Conservation (phyloP, 2,329 filamentous ascomycete species). For the Achaetomium macrosporum region DNA sequence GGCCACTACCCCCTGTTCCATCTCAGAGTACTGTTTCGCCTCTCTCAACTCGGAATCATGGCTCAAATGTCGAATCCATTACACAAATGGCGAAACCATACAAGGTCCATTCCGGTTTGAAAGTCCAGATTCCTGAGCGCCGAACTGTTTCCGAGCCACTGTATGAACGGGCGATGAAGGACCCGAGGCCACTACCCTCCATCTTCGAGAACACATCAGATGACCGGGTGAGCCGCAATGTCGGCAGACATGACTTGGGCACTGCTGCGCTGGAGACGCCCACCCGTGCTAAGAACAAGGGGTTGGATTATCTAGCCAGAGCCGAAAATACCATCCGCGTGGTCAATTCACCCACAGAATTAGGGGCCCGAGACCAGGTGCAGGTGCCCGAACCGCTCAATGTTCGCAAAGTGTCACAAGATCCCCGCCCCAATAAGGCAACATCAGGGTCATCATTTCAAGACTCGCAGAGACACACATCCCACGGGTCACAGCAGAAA, state of each 20-base stretch:
- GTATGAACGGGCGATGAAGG: constrained; percentile 36
- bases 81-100: constrained; percentile 22
- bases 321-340: constrained; percentile 50
- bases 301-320: constrained; percentile 41
- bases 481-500: constrained; percentile 6
- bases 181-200: constrained; percentile 40
- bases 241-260: constrained; percentile 38
- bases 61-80: constrained; percentile 14
- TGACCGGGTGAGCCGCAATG: constrained; percentile 19
- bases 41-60: constrained; percentile 12
- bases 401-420: constrained; percentile 32
- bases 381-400: constrained; percentile 37
- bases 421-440: constrained; percentile 7
- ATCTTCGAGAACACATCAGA: constrained; percentile 41
- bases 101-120: constrained; percentile 17
- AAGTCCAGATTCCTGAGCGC: constrained; percentile 31
- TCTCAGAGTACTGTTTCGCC: constrained; percentile 30
- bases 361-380: constrained; percentile 29
- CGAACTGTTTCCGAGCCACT: constrained; percentile 48
- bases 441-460: neutral
- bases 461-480: constrained; percentile 1
- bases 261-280: constrained; percentile 38
- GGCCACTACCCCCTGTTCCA: constrained; percentile 47
- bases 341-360: constrained; percentile 43
- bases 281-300: constrained; percentile 28